Percentiles rank a stretch among this genome's conserved stretches.
phyloP scores from a whole-genome alignment of 768 basidiomycete species.

The Dendrothele bispora region DNA sequence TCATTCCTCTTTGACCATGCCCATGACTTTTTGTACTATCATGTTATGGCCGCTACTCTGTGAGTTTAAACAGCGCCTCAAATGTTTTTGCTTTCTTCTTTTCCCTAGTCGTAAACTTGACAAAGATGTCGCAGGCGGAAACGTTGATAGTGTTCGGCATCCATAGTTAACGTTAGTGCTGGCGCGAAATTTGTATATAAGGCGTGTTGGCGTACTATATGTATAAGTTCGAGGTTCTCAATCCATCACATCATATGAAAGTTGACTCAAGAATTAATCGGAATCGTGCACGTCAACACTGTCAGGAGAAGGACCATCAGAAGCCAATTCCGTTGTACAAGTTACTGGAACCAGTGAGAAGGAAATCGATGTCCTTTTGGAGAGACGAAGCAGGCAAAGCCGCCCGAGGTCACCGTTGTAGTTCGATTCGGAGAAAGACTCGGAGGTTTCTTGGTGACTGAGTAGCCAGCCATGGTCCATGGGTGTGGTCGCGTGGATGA shows the following conservation, averaged over 20 bases:
- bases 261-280: conserved; percentile 69
- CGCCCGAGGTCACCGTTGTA: too few relatives aligned
- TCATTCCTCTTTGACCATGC: conserved; percentile 83
- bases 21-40: conserved; percentile 68
- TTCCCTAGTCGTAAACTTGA: conserved; percentile 25
- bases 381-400: too few relatives aligned
- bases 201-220: conserved; percentile 60
- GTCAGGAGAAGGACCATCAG: conserved; percentile 68
- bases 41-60: conserved; percentile 68
- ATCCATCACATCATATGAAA: conserved; percentile 85
- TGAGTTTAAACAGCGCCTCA: conserved; percentile 79
- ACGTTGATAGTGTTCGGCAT: conserved; percentile 35
- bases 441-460: too few relatives aligned
- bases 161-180: conserved; percentile 65
- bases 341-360: conserved; percentile 83
- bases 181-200: conserved; percentile 70
- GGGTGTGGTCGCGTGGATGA: too few relatives aligned
- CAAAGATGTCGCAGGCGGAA: conserved; percentile 30
- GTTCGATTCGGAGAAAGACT: too few relatives aligned
- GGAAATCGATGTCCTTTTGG: conserved; percentile 77
- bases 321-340: conserved; percentile 79
- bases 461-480: too few relatives aligned
- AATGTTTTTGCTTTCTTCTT: conserved; percentile 77
- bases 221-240: conserved; percentile 93
- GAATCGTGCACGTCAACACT: conserved; percentile 73